Conservation (phyloP, 2,329 filamentous ascomycete species). For the Fusarium duplospermum region DNA sequence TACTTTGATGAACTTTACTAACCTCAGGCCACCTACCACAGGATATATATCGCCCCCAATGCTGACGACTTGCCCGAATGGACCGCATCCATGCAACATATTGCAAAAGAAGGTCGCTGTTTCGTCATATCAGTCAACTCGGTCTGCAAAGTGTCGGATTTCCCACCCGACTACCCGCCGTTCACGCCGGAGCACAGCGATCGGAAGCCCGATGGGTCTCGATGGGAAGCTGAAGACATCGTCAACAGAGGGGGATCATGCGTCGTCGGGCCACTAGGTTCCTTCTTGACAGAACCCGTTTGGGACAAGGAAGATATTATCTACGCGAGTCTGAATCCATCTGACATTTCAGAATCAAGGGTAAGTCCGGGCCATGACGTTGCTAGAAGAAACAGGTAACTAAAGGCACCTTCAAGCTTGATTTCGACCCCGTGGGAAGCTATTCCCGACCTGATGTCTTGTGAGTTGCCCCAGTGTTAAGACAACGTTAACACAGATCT, state of each 20-base stretch:
- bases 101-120: not conserved
- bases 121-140: not conserved
- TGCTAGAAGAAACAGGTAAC: not conserved
- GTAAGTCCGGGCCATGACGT: not conserved
- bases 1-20: not conserved
- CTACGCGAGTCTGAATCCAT: not conserved
- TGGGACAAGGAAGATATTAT: not conserved
- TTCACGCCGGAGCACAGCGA: not conserved
- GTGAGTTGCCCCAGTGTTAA: not conserved
- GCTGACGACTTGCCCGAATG: not conserved
- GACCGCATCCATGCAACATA: not conserved
- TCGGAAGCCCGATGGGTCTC: not conserved
- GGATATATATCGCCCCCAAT: not conserved
- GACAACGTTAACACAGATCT: not conserved
- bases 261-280: not conserved
- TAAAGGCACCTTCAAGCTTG: not conserved
- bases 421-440: not conserved
- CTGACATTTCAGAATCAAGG: not conserved
- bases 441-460: not conserved
- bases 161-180: not conserved
- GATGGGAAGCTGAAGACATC: not conserved
- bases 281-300: not conserved
- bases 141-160: not conserved
- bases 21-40: not conserved
- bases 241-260: not conserved